phyloP scores from a whole-genome alignment of 495 filamentous ascomycete genomes.

The Mycothermus thermophilus region DNA sequence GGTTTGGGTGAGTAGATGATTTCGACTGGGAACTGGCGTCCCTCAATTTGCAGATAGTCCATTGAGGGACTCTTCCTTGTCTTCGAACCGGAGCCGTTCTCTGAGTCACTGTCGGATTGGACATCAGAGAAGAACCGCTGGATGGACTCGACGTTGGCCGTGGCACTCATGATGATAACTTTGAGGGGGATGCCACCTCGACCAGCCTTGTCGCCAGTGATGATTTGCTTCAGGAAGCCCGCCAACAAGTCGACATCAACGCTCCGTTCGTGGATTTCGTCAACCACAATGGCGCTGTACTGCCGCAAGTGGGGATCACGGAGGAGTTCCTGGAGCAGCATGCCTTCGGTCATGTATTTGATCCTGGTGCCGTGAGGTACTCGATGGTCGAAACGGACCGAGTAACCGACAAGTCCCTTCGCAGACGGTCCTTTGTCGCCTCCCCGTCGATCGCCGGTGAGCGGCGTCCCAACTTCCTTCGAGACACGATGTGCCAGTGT shows the following conservation, averaged over 20 bases:
- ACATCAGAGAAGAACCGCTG: slow-evolving; percentile 52
- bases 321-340: slow-evolving; percentile 88
- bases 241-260: slow-evolving; percentile 87
- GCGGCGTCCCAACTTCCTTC: slow-evolving; percentile 73
- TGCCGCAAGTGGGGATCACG: slow-evolving; percentile 67
- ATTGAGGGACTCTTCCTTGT: slow-evolving; percentile 9
- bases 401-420: slow-evolving; percentile 76
- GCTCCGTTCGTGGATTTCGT: slow-evolving; percentile 94
- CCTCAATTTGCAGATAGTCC: slow-evolving; percentile 61
- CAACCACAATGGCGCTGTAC: slow-evolving; percentile 84
- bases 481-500: slow-evolving; percentile 82
- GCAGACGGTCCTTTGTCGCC: slow-evolving; percentile 20
- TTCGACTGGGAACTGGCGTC: slow-evolving; percentile 77
- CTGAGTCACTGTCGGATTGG: background rate
- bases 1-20: slow-evolving; percentile 62
- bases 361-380: slow-evolving; percentile 58
- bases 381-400: slow-evolving; percentile 80
- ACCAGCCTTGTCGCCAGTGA: slow-evolving; percentile 43
- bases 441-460: slow-evolving; percentile 31
- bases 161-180: slow-evolving; percentile 93
- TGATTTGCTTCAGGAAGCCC: slow-evolving; percentile 71
- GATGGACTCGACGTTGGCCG: slow-evolving; percentile 70
- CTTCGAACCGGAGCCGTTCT: background rate
- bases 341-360: slow-evolving; percentile 94
- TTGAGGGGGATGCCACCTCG: slow-evolving; percentile 65